A percentile compares a stretch with the other conserved stretches of the same genome.
Evolutionary conservation across 2,329 filamentous ascomycete genomes (phyloP).

Genomic region (Cryphonectria carpinicola): DNA sequence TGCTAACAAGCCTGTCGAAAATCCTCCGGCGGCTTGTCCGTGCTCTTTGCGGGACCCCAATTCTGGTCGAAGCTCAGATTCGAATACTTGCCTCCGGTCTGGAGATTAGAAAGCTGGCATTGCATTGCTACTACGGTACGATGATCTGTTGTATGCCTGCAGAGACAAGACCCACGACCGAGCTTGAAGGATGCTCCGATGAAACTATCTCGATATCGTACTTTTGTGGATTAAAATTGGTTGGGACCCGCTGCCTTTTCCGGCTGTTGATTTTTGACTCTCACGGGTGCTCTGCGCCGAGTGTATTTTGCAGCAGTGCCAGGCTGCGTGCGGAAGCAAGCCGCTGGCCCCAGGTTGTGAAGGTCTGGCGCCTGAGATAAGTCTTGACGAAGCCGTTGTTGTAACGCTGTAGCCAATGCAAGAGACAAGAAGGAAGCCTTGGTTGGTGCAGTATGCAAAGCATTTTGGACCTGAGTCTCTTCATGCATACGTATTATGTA

Average conservation of each 20-base stretch:
- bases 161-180: neutral
- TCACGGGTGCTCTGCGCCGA: constrained; percentile 2
- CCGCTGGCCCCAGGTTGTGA: neutral
- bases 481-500: neutral
- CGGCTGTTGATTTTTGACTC: neutral
- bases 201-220: constrained; percentile 3
- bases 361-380: constrained; percentile 1
- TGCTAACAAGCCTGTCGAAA: constrained; percentile 20
- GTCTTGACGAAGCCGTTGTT: neutral
- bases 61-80: neutral
- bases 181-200: neutral
- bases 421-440: neutral
- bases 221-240: constrained; percentile 2
- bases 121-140: neutral
- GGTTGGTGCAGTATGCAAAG: neutral
- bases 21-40: constrained; percentile 24
- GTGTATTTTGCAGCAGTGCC: neutral
- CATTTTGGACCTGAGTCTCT: neutral
- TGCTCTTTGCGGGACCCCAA: constrained; percentile 19
- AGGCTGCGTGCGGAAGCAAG: neutral
- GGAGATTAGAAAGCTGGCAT: neutral
- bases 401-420: neutral
- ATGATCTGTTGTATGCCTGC: neutral
- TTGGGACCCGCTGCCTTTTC: constrained; percentile 19
- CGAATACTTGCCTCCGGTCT: neutral